These are phyloP conservation scores for Oryza rufipogon DNA, from an alignment of 176 grass and related monocot species.

Conservation along the genomic window DNA sequence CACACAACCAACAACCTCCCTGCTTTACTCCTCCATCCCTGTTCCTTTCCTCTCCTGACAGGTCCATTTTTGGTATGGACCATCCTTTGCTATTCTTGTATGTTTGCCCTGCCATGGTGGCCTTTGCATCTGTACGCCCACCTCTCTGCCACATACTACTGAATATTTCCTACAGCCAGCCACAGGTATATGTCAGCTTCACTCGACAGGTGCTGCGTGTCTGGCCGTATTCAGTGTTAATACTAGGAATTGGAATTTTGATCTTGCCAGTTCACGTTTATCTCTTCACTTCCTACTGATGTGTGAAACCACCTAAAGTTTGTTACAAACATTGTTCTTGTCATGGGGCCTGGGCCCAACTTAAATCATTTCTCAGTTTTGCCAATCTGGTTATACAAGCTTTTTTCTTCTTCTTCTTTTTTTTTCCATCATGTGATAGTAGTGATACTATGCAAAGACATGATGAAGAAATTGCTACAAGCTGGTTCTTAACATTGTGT, in stretches of 20 bases:
- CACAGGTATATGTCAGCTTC: no score
- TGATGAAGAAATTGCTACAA: background rate
- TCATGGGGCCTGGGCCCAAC: background rate
- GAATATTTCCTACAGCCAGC: background rate
- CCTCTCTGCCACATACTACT: no score
- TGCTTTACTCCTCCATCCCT: background rate
- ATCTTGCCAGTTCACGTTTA: background rate
- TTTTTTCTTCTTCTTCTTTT: background rate
- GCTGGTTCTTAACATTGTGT: background rate
- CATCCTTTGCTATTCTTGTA: constrained; percentile 18
- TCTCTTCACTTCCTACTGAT: background rate
- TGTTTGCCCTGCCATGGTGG: constrained; percentile 25
- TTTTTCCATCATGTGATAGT: background rate
- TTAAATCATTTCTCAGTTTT: background rate
- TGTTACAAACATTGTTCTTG: background rate
- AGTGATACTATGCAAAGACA: background rate
- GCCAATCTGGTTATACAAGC: background rate
- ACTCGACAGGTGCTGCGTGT: background rate
- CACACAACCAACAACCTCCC: constrained; percentile 2
- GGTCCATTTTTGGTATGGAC: constrained; percentile 30
- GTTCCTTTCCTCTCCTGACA: constrained; percentile 9
- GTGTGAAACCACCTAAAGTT: background rate
- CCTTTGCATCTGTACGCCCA: background rate
- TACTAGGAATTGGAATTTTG: background rate
- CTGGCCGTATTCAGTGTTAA: background rate